Base-by-base conservation (phyloP, 225 moss, liverwort and hornwort genomes). In the Marchantia paleacea region DNA sequence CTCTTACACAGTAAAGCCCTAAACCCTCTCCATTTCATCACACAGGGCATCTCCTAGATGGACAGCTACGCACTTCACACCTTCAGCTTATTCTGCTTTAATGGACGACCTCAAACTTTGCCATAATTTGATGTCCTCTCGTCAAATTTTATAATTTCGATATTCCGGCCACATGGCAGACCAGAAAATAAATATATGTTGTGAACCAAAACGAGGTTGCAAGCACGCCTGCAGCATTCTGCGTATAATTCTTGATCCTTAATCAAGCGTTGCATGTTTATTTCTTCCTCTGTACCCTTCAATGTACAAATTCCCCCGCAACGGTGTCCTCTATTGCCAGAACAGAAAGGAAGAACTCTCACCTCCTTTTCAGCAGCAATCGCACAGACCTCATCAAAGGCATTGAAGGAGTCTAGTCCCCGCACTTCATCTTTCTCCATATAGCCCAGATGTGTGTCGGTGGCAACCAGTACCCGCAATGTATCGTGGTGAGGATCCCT, bases 371-470 rank as follows among this genome's bases (percentile, higher is more conserved):
- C 87, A 52, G 94, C 80, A 55, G 99, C 99, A 70, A 99, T 95
- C 28, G 94, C 87, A 81, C 99, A 99, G 65, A 94, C 88, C 84
- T 99, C 99, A 75, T 99, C 94, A 63, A 99, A 99, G 28, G 99
- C 90, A 84, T 92, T 89, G 68, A 99, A 99, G 16, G 99, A 99
- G 80, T 99, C 99, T 24, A 82, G 72, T 26, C 95, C 87, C 69
- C 99, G 92, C 75, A 99, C 69, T 85, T 95, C 95, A 82, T 99
- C 99, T 75, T 90, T 95, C 80, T 99, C 99, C 87, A 99, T 82
- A 81, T 89, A 99, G 22, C 99, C 99, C 67, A 99, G 81, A 84
- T 99, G 99, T 78, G 91, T 92, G 85, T 99, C 99, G 22, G 95
- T 99, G 49, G 99, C 95, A 25, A 99, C 91, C 85, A 99, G 80